phyloP scores from a whole-genome alignment of 1,139 yeast genomes.

The Taphrina deformans region DNA sequence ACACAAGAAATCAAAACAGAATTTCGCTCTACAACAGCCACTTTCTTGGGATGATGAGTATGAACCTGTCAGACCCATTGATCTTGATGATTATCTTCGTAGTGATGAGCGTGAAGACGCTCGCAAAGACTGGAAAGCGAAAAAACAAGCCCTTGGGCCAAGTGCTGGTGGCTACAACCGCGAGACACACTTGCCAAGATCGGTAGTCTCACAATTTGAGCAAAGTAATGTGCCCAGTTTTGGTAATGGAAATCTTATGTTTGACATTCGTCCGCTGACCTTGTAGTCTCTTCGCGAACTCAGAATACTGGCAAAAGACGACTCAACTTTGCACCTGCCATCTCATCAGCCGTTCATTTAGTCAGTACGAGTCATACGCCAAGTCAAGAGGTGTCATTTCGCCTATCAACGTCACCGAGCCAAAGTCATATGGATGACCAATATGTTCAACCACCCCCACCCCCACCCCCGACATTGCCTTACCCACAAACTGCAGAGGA shows the following conservation, averaged over 20 bases:
- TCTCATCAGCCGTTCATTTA: background rate
- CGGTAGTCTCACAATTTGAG: background rate
- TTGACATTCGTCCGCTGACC: no score
- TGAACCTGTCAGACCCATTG: conserved; percentile 18
- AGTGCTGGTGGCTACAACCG: background rate
- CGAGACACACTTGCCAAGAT: background rate
- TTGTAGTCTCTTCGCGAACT: no score
- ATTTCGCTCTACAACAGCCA: background rate
- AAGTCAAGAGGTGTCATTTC: background rate
- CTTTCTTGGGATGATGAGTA: conserved; percentile 18
- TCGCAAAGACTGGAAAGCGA: background rate
- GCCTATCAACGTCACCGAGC: background rate
- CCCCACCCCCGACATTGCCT: background rate
- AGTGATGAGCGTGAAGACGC: conserved; percentile 13
- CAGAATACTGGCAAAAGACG: background rate
- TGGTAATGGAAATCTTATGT: no score
- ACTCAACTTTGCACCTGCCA: conserved; percentile 8
- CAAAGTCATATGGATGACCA: background rate
- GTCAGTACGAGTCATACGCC: background rate
- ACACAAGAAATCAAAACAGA: background rate
- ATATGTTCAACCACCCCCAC: background rate
- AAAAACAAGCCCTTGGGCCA: background rate
- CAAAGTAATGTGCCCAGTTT: background rate
- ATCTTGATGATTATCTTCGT: conserved; percentile 8
- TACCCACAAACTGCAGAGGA: conserved; percentile 8